Conservation (phyloP, 345 rosid species). For the Populus deltoides region DNA sequence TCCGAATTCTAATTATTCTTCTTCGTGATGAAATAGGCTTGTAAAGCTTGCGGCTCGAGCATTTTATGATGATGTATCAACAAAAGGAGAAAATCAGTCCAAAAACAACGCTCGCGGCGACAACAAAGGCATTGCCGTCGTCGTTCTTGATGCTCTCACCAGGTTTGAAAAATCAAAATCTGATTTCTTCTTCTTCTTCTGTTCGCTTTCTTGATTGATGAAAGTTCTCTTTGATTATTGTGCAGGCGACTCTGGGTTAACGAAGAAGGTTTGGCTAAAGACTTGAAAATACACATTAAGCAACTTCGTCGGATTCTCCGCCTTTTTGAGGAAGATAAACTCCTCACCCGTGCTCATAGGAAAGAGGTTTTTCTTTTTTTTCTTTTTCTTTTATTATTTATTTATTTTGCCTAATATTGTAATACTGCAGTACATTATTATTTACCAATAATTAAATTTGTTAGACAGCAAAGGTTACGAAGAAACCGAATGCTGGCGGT, state of each 20-base stretch:
- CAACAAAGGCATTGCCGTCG: constrained; percentile 72
- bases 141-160: constrained; percentile 76
- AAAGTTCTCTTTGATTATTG: background rate
- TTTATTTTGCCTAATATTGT: background rate
- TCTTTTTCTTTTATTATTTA: too few relatives aligned
- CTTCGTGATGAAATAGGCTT: constrained; percentile 31
- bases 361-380: constrained; percentile 52
- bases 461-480: constrained; percentile 84
- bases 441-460: background rate
- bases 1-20: background rate
- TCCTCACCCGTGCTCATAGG: constrained; percentile 70
- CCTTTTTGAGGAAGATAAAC: constrained; percentile 75
- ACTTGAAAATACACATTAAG: constrained; percentile 71
- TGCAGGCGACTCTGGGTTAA: constrained; percentile 85
- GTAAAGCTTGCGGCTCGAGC: constrained; percentile 80
- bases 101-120: constrained; percentile 59
- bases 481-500: constrained; percentile 69
- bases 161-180: constrained; percentile 32
- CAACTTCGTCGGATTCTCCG: constrained; percentile 70
- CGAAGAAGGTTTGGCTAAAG: constrained; percentile 95
- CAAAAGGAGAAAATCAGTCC: constrained; percentile 71
- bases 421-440: background rate
- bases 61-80: constrained; percentile 74
- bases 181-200: background rate
- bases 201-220: background rate